Evolutionary conservation across 345 rosid genomes (phyloP), one percentile per base, ranked within the genome.

Genomic region (Pseudoturritis turrita): DNA sequence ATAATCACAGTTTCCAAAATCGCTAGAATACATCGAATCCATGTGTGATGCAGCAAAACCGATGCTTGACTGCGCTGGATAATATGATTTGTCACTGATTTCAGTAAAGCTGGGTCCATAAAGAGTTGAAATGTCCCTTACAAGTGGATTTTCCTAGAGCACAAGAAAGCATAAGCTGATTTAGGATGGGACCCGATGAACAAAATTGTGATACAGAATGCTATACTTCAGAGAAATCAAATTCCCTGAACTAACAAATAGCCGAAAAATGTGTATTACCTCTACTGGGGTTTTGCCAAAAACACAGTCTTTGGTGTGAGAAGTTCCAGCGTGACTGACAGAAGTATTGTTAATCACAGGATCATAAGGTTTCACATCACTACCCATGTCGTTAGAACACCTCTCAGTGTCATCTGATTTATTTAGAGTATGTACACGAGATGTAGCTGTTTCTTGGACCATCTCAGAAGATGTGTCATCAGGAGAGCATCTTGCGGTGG

Each of bases 401-500:
- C 56, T 72, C 23, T 71, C 68, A 6, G 68, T 43, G 45, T 69
- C 81, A 56, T 81, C 83, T 1, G 79, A 49, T 52, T 60, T 76
- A 25, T 72, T 75, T 23, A 29, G 44, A 40, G 54, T 69, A 61
- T 54, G 78, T 23, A 57, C 62, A 53, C 29, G 54, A 36, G 86
- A 68, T 0, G 79, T 54, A 37, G 80, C 71, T 4, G 83, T 77
- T 79, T 84, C 96, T 61, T 85, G 88, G 40, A 87, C 81, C 45
- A 84, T 60, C 65, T 90, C 96, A 4, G 91, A 87, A 3, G 92
- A 83, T 5, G 81, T 73, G 8, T 89, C 89, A 51, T 83, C 89
- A 3, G 84, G 89, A 47, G 94, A 85, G 31, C 78, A 85, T 79
- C 85, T 93, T 14, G 81, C 72, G 9, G 71, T 63, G 55, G 79